Evolutionary conservation across 768 basidiomycete species (phyloP).

Genomic region (Scleroderma citrinum): DNA sequence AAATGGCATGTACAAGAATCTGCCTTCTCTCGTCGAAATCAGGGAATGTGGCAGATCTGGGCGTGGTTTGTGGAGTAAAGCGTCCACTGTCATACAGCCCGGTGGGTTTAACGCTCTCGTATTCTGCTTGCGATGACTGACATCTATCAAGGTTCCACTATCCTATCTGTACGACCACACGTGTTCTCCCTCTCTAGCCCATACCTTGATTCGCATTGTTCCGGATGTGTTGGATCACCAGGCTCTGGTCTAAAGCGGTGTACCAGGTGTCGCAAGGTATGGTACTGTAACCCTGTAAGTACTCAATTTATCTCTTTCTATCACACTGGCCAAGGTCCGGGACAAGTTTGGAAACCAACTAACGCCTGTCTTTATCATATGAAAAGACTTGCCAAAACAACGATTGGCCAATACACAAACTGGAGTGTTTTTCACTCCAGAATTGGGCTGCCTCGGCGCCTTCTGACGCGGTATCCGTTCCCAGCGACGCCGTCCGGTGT

Average conservation of each 20-base stretch:
- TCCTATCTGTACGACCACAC: conserved; percentile 56
- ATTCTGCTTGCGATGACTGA: background rate
- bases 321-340: background rate
- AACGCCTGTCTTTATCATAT: background rate
- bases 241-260: conserved; percentile 56
- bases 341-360: background rate
- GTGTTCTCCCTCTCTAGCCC: conserved; percentile 59
- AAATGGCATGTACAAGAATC: conserved; percentile 14
- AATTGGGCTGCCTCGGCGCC: conserved; percentile 50
- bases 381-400: conserved; percentile 59
- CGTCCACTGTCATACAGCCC: conserved; percentile 18
- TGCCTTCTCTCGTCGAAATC: conserved; percentile 41
- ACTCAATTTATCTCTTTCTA: background rate
- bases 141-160: conserved; percentile 43
- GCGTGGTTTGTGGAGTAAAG: conserved; percentile 41
- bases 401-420: conserved; percentile 73
- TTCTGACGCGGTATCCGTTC: conserved; percentile 42
- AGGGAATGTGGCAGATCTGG: conserved; percentile 33
- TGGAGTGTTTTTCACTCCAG: conserved; percentile 69
- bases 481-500: conserved; percentile 75
- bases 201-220: conserved; percentile 60
- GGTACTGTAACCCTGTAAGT: conserved; percentile 74
- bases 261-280: conserved; percentile 58
- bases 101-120: conserved; percentile 26
- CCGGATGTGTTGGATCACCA: conserved; percentile 49